Conservation (phyloP, 139 green algal genomes). For the Gonium pectorale region DNA sequence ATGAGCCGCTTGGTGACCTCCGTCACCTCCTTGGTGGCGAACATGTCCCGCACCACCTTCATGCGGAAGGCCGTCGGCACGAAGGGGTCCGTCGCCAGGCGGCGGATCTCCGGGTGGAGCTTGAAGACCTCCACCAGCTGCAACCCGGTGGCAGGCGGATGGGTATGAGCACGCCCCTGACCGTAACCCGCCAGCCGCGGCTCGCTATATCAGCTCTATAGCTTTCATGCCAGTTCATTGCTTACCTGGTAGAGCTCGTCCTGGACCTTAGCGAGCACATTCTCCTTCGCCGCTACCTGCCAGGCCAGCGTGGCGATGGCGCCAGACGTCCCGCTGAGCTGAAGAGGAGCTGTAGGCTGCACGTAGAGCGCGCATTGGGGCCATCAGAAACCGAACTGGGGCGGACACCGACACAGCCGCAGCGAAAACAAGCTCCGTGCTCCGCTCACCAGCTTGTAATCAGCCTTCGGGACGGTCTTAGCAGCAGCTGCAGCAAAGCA, state of each 20-base stretch:
- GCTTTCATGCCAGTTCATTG: no score
- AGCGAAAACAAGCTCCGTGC: no score
- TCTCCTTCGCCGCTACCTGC: constrained; percentile 70
- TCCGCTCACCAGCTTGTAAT: constrained; percentile 58
- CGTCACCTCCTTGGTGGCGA: constrained; percentile 50
- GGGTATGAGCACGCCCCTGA: not conserved
- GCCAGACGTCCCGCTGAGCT: constrained; percentile 61
- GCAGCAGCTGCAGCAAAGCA: constrained; percentile 49
- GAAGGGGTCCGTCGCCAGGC: constrained; percentile 70
- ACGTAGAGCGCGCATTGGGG: not conserved
- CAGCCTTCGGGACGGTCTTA: constrained; percentile 23
- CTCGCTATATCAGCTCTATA: no score
- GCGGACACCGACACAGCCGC: no score
- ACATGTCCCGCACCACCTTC: constrained; percentile 59
- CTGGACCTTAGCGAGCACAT: constrained; percentile 71
- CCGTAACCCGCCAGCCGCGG: no score
- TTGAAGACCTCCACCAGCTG: constrained; percentile 58
- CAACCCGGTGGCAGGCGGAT: not conserved
- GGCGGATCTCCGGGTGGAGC: constrained; percentile 51
- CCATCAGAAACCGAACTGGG: no score
- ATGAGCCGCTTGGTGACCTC: constrained; percentile 69
- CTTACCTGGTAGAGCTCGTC: constrained; percentile 75
- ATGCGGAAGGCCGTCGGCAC: constrained; percentile 53
- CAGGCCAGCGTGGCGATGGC: constrained; percentile 65
- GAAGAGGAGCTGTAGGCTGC: constrained; percentile 64